Base-by-base conservation (phyloP, 768 basidiomycete genomes). In the Mycena metata region DNA sequence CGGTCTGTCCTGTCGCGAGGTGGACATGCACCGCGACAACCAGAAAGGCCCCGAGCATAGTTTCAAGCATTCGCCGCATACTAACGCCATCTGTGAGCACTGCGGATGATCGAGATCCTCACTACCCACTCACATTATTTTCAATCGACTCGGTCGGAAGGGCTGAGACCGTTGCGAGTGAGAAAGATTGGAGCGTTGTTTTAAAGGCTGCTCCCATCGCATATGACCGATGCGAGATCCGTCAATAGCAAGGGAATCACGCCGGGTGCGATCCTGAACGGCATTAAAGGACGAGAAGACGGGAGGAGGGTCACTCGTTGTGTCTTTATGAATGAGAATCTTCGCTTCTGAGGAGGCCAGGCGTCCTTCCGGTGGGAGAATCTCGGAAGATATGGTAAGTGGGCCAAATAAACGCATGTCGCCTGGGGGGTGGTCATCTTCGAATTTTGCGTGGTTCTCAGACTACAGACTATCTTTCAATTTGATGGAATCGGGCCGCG, bases 1-100 rank as follows among this genome's bases (percentile, higher is more conserved):
- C 76, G 21, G 66, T 71, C 55, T 81, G 79, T 21, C 74, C 80
- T 15, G 69, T 50, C 15, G 67, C 73, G 13, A 55, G 42, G 36
- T 64, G 59, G n/a, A 63, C 30, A 55, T 64, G 52, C 51, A 64
- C 50, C 5, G 16, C 60, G 43, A 69, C 43, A 13, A 67, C n/a
- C n/a, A 69, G 21, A 0, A 69, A 60, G 0, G 67, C 35, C 3
- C 52, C 61, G 19, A 69, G 17, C 56, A 69, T 65, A 21, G 46
- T 45, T 41, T 64, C 57, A 36, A 69, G 51, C 50, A 36, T 49
- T 55, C 59, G 42, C 59, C 70, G 60, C 70, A 72, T 69, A n/a
- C 70, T 72, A 35, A 21, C 24, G 43, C 39, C 19, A 49, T 19
- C n/a, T 23, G 49, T 56, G 5, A 55, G n/a, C 24, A 5, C 6